Base-by-base conservation (phyloP, 208 protist genomes). In the Trypanosoma conorhini region DNA sequence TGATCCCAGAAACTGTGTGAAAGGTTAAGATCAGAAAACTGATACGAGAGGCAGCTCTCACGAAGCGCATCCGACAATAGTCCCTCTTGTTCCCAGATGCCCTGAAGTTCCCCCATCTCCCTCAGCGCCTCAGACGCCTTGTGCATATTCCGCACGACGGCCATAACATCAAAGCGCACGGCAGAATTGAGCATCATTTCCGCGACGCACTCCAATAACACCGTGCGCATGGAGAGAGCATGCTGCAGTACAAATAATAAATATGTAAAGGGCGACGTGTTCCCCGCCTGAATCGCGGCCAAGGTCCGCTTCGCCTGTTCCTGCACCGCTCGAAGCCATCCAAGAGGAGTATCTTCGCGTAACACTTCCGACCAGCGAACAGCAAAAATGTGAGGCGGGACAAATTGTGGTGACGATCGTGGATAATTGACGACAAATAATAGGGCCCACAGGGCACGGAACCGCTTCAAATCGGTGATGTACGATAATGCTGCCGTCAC, bases 321-420 rank as follows among this genome's bases (percentile, higher is more conserved):
- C 54, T 92, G 76, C 24, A 83, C 62, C 15, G 59, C 71, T 17
- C 74, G 33, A 61, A 80, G 82, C 85, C 82, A 93, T 19, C 74
- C 76, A 15, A 78, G 56, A 0, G 68, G 73, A 55, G 76, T 79
- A 56, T 64, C n/a, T n/a, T n/a, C 68, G 13, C 71, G 79, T 10
- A 83, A 64, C 5, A 89, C 77, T 22, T 74, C 69, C 40, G 77
- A 52, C 87, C 89, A 95, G 64, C 63, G 60, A 22, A 92, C 83
- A 62, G 83, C 85, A 76, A 87, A 91, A 38, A 92, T 74, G 72
- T 92, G 86, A 42, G 82, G 79, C 17, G 89, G 76, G 48, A 65
- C 59, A 21, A 72, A 59, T 35, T 54, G 5, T 10, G 33, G 46
- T 21, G 33, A 59, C 33, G 56, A 30, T 62, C 30, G 40, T 15